These are phyloP conservation scores for Penicillium taxi DNA, from an alignment of 495 filamentous ascomycete genomes.

Conservation along the genomic window DNA sequence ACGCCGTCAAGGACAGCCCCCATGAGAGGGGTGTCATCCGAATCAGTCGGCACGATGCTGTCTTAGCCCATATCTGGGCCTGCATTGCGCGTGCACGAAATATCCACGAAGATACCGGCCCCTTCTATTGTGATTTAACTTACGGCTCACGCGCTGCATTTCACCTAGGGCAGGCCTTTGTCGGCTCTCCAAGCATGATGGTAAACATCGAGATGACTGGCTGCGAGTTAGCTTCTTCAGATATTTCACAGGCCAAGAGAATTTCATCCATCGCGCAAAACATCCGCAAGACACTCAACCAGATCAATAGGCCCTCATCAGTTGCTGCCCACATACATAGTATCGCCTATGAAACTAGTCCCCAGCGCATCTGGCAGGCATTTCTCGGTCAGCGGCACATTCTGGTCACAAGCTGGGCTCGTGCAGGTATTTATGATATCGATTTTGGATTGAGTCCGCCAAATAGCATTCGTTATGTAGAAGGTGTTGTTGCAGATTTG, in stretches of 20 bases:
- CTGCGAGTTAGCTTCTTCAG: slow-evolving; percentile 2
- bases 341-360: slow-evolving; percentile 22
- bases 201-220: slow-evolving; percentile 20
- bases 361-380: slow-evolving; percentile 29
- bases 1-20: neutral
- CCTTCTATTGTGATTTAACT: slow-evolving; percentile 19
- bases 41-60: slow-evolving; percentile 25
- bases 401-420: slow-evolving; percentile 26
- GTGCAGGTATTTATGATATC: slow-evolving; percentile 20
- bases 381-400: slow-evolving; percentile 24
- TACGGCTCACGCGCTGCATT: slow-evolving; percentile 14
- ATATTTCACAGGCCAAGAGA: neutral
- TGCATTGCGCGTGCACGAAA: slow-evolving; percentile 22
- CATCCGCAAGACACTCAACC: slow-evolving; percentile 22
- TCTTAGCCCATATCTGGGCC: slow-evolving; percentile 28
- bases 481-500: slow-evolving; percentile 17
- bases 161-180: slow-evolving; percentile 13
- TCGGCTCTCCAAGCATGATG: slow-evolving; percentile 21
- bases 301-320: slow-evolving; percentile 9
- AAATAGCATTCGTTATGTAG: slow-evolving; percentile 15
- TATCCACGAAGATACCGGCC: slow-evolving; percentile 6
- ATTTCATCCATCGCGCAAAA: slow-evolving; percentile 2
- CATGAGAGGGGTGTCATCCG: neutral
- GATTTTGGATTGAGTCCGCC: slow-evolving; percentile 16
- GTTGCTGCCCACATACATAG: slow-evolving; percentile 21